Base-by-base conservation (phyloP, 2,329 filamentous ascomycete genomes). In the Penicillium sp. region DNA sequence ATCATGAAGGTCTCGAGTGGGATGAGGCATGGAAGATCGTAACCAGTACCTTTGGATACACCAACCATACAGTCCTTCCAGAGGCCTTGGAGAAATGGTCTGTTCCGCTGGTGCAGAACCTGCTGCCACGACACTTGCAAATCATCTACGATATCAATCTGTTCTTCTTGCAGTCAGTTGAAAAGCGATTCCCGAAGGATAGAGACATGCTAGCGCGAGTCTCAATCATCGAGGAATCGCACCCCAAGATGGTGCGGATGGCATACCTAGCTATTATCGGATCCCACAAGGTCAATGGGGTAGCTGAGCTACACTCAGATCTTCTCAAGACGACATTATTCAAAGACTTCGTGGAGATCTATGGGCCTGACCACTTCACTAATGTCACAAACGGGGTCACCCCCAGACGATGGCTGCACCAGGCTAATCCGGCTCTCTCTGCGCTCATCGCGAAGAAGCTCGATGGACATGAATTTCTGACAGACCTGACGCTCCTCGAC, bases 351-450 rank as follows among this genome's bases (percentile, higher is more conserved):
- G 91, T 98, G 44, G 79, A 81, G 56, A 87, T 98, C 51, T 98
- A 93, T 58, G 93, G 93, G 2, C 84, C 85, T 0, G 93, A 98
- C 76, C 96, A 96, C 68, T 98, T 98, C 69, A 94, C 87, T 42
- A 98, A 98, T 58, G 91, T 98, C 50, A 98, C 93, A 51, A 98
- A 98, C 65, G 93, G 93, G 43, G 94, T 98, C 63, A 98, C 93
- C 1, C 93, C 93, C 8, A 80, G 93, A 58, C 80, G 93, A 62
- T 98, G 93, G 93, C 76, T 98, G 42, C 90, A 98, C 72, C 93
- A 98, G 68, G 93, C 93, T 45, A 98, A 98, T 65, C 93, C 91
- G 8, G 81, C 86, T 40, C 76, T 98, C 19, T 96, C 91, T 0
- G 87, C 90, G 62, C 74, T 98, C 48, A 97, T 98, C 63, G 86